A percentile compares a stretch with the other conserved stretches of the same genome.
Evolutionary conservation across 108 stramenopile genomes (phyloP).

Genomic region (Schizochytrium sp.): DNA sequence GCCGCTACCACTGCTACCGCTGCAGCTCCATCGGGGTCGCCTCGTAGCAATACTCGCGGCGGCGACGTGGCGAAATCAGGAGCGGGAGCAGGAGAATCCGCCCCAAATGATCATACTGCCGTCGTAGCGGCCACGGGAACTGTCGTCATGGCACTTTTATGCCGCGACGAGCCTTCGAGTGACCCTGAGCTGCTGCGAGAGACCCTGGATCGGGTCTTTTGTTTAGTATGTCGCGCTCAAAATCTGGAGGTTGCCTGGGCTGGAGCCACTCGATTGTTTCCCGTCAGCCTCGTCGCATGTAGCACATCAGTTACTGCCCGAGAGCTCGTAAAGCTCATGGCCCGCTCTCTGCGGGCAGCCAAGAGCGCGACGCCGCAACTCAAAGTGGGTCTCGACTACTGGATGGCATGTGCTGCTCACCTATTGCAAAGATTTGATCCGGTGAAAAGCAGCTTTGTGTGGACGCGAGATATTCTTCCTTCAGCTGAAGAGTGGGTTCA

Average conservation of each 20-base stretch:
- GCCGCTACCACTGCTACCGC: neutral
- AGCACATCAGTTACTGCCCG: neutral
- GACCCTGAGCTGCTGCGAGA: neutral
- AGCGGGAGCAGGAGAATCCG: too few relatives aligned
- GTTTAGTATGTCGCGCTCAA: neutral
- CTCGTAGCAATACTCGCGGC: too few relatives aligned
- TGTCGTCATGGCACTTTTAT: neutral
- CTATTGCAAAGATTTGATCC: neutral
- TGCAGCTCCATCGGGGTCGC: too few relatives aligned
- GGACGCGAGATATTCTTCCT: neutral
- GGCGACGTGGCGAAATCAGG: neutral
- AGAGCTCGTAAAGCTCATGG: neutral
- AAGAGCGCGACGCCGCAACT: neutral
- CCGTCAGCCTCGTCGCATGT: neutral
- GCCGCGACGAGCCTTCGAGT: neutral
- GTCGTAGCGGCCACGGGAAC: neutral
- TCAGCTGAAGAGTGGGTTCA: neutral
- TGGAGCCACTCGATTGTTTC: neutral
- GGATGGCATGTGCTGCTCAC: neutral
- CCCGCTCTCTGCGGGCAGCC: neutral
- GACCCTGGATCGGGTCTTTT: neutral
- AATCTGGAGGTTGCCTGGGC: neutral
- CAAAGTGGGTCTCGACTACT: neutral
- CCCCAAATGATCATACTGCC: neutral
- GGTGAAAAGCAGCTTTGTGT: neutral